A percentile compares a stretch with the other conserved stretches of the same genome.
phyloP scores from a whole-genome alignment of 176 grass and related monocot genomes.

The Oryza meridionalis region DNA sequence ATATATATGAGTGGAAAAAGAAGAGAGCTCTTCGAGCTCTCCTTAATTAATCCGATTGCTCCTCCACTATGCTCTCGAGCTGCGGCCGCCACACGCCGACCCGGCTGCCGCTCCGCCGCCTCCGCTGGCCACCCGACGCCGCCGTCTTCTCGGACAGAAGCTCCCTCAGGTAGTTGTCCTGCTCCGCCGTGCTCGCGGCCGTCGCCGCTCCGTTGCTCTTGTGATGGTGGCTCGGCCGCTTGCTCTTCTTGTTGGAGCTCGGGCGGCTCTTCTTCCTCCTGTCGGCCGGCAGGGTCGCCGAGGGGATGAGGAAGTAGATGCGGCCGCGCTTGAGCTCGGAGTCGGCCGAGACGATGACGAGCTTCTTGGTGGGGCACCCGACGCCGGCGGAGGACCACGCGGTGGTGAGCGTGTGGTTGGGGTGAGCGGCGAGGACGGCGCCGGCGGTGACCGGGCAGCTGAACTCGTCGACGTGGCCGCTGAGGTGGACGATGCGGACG shows the following conservation, averaged over 20 bases:
- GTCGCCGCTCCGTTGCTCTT: conserved; percentile 17
- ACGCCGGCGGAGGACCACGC: conserved; percentile 67
- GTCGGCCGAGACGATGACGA: conserved; percentile 77
- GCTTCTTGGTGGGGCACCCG: conserved; percentile 60
- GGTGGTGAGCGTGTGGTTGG: conserved; percentile 81
- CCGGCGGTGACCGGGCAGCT: conserved; percentile 59
- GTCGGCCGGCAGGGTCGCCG: conserved; percentile 53
- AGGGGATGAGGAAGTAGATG: conserved; percentile 93
- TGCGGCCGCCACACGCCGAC: conserved; percentile 79
- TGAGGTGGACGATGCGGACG: conserved; percentile 84
- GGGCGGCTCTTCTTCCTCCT: conserved; percentile 51
- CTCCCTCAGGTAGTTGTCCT: conserved; percentile 74
- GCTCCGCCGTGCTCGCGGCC: conserved; percentile 41
- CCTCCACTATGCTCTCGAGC: conserved; percentile 84
- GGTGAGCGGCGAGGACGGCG: conserved; percentile 70
- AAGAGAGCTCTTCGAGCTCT: conserved; percentile 39
- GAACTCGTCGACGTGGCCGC: conserved; percentile 86
- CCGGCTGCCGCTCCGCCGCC: conserved; percentile 56
- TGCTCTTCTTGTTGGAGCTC: conserved; percentile 58
- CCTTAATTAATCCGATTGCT: conserved; percentile 48
- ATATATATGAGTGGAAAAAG: not conserved
- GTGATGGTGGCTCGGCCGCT: conserved; percentile 15
- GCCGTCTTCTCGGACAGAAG: conserved; percentile 61
- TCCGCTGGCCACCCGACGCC: conserved; percentile 38
- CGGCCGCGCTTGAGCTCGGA: conserved; percentile 89